Base-by-base conservation (phyloP, 176 grass and related monocot species). In the Chloris gayana region DNA sequence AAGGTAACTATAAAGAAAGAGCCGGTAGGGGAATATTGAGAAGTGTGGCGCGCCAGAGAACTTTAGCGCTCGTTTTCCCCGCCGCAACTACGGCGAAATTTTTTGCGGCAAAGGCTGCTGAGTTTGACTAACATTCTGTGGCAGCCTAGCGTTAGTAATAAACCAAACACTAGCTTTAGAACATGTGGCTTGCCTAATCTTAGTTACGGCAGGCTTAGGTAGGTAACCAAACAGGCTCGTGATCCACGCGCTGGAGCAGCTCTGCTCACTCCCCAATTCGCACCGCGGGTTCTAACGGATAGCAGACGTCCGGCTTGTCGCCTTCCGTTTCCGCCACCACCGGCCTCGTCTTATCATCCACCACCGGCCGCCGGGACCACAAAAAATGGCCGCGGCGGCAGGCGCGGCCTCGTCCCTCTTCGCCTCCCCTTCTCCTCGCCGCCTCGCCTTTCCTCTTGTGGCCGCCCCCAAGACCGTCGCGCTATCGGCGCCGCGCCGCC, bases 261-360 rank as follows among this genome's bases (percentile, higher is more conserved):
- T 15, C 9, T 61, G 12, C 27, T 61, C 41, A 25, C 18, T 31
- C 44, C 15, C 15, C 44, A 11, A 31, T 4, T 9, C 60, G 24
- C 71, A 3, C 22, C 34, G 34, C 34, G 34, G 24, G 15, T 24
- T 14, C 14, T 49, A 73, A 79, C 83, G 58, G 68, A 73, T 45
- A 73, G 19, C 69, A 80, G 18, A 44, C 58, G 67, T 45, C n/a
- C 37, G 83, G 68, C 75, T 79, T 85, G 75, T 85, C 83, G 60
- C 14, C 69, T 80, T 86, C 76, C 18, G 56, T 59, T 62, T 30
- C 77, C 77, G 77, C 50, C 64, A 74, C 78, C 70, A 31, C 67
- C 54, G 49, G 35, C 38, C 49, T 59, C 47, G 14, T 50, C 3
- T 18, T 50, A 69, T 26, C 42, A 72, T 67, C 76, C 77, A 10